Percentiles rank a stretch among this genome's conserved stretches.
phyloP scores from a whole-genome alignment of 2,329 filamentous ascomycete genomes.

The Fusarium secorum region DNA sequence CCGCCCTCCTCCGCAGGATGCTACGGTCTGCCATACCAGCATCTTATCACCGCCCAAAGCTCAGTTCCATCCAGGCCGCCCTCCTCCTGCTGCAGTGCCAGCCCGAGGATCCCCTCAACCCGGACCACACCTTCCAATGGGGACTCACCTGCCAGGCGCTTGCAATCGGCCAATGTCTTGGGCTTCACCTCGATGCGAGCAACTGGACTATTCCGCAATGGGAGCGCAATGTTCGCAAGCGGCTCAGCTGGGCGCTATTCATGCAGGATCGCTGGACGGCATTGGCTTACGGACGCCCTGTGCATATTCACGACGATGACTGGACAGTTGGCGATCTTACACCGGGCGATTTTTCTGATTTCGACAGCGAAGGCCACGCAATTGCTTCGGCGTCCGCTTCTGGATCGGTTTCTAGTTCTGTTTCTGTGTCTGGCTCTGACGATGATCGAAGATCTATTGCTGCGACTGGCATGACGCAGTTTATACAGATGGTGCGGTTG shows the following conservation, averaged over 20 bases:
- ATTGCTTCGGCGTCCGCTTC: constrained; percentile 6
- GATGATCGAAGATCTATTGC: constrained; percentile 45
- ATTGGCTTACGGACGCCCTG: constrained; percentile 42
- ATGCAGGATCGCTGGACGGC: constrained; percentile 67
- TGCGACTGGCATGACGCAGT: constrained; percentile 52
- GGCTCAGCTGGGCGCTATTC: constrained; percentile 66
- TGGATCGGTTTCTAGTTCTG: constrained; percentile 21
- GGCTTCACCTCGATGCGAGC: constrained; percentile 63
- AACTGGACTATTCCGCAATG: constrained; percentile 64
- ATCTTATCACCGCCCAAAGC: constrained; percentile 44
- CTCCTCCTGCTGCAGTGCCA: constrained; percentile 43
- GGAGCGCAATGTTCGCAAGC: constrained; percentile 64
- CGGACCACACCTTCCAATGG: constrained; percentile 47
- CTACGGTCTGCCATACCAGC: constrained; percentile 39
- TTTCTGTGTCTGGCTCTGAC: constrained; percentile 29
- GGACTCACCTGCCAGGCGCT: constrained; percentile 56
- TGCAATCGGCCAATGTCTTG: constrained; percentile 60
- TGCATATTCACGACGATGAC: constrained; percentile 45
- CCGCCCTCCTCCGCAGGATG: constrained; percentile 34
- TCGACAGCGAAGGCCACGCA: constrained; percentile 25
- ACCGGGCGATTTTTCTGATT: constrained; percentile 47
- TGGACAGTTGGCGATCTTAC: constrained; percentile 42
- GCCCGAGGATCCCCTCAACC: constrained; percentile 46
- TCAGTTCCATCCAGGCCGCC: constrained; percentile 43
- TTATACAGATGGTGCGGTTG: constrained; percentile 56